Evolutionary conservation across 2,329 filamentous ascomycete genomes (phyloP), one percentile per base, ranked within the genome.

Genomic region (Epichloe coenophiala): DNA sequence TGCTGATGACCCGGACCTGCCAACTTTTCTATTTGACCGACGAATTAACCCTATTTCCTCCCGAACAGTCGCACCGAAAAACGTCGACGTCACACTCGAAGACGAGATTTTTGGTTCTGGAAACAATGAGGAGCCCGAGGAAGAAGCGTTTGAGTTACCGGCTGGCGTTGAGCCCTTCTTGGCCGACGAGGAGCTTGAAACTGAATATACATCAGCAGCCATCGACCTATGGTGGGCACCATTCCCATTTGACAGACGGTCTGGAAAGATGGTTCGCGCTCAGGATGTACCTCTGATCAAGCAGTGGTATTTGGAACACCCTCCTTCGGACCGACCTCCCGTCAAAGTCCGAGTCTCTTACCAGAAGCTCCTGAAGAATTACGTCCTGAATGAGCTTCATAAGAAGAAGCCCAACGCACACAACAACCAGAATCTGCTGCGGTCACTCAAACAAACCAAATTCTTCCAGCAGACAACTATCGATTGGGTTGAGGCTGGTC

Each of bases 391-490:
- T 59, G 91, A 97, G 69, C 75, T 98, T 45, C 94, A 98, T 69
- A 94, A 91, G 72, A 94, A 90, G 70, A 88, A 86, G 57, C 88
- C 91, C 6, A 97, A 98, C 74, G 88, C 93, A 4, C 84, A 95
- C 58, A 95, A 90, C 71, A 95, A 91, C 65, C 93, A 98, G 63
- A 88, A 94, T 61, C 70, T 98, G 52, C 78, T 97, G 65, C 82
- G 81, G 60, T 94, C 88, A 8, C 70, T 98, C 57, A 97, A 96
- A 69, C 83, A 88, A 58, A 98, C 93, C 45, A 98, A 98, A 63
- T 98, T 98, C 72, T 98, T 98, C 77, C 94, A 98, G 68, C 93
- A 97, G 68, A 98, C 93, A 3, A 95, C 88, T 8, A 97, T 98
- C 56, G 93, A 98, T 66, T 98, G 93, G 93, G 93, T 98, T 41